Evolutionary conservation across 371 early-diverging fungal species (phyloP).

Genomic region (Fennellomyces sp.): DNA sequence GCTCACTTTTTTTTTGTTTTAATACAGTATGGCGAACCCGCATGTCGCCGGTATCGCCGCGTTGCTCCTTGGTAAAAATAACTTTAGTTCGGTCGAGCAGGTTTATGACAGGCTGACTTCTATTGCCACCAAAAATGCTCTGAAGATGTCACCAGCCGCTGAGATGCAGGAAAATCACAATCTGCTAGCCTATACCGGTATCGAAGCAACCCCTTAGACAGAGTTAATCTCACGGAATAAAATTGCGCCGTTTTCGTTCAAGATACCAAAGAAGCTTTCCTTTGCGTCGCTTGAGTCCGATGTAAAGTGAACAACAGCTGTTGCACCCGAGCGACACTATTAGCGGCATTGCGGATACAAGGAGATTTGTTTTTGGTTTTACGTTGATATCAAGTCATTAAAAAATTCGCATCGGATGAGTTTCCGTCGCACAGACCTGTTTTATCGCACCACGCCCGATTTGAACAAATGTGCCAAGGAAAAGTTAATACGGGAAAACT

Average conservation of each 20-base stretch:
- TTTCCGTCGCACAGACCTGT: neutral
- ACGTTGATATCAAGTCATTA: too few species aligned
- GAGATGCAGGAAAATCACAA: constrained; percentile 8
- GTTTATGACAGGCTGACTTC: constrained; percentile 15
- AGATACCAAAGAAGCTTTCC: too few species aligned
- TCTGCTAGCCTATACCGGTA: constrained; percentile 21
- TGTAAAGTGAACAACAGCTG: too few species aligned
- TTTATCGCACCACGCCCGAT: neutral
- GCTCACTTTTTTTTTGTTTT: too few species aligned
- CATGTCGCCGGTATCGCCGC: constrained; percentile 61
- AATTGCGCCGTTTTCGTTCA: neutral
- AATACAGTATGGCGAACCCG: constrained; percentile 68
- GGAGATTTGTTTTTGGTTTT: neutral
- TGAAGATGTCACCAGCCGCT: constrained; percentile 6
- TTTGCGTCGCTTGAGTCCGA: too few species aligned
- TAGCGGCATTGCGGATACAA: too few species aligned
- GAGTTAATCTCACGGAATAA: neutral
- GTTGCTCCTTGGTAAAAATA: constrained; percentile 24
- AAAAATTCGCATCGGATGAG: too few species aligned
- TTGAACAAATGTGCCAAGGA: neutral
- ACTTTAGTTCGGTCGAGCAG: constrained; percentile 12
- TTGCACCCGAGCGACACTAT: too few species aligned
- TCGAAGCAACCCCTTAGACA: too few species aligned
- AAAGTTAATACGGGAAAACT: neutral
- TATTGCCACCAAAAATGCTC: constrained; percentile 16